phyloP scores from a whole-genome alignment of 2,329 filamentous ascomycete genomes.

The Aureobasidium sp. region DNA sequence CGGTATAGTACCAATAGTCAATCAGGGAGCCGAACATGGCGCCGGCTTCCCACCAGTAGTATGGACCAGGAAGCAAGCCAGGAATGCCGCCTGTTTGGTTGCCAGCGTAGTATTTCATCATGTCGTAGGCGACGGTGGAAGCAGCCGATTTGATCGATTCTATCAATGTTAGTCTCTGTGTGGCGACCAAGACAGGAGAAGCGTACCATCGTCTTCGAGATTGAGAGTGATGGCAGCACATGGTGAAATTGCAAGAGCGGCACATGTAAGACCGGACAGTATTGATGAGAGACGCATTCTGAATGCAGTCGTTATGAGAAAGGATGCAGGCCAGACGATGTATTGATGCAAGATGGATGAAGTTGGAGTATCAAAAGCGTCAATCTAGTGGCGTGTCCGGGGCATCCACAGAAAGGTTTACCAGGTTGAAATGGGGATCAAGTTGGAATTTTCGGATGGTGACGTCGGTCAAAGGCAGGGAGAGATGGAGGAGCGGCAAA shows the following conservation, averaged over 20 bases:
- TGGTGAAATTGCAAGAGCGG: conserved; percentile 19
- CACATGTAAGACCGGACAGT: conserved; percentile 16
- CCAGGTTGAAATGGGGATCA: neutral
- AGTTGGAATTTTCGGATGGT: neutral
- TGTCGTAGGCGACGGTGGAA: conserved; percentile 38
- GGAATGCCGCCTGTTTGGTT: conserved; percentile 46
- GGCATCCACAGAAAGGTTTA: neutral
- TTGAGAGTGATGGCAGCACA: conserved; percentile 21
- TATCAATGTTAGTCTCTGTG: conserved; percentile 17
- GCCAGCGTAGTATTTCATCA: conserved; percentile 48
- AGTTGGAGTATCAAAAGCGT: neutral
- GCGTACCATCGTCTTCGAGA: conserved; percentile 20
- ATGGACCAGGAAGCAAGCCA: conserved; percentile 55
- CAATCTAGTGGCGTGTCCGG: neutral
- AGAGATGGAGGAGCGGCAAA: conserved; percentile 4
- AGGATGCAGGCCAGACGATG: neutral
- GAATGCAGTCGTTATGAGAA: neutral
- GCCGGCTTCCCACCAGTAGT: conserved; percentile 67
- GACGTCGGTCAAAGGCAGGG: conserved; percentile 14
- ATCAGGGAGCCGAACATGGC: conserved; percentile 59
- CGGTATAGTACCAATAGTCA: conserved; percentile 64
- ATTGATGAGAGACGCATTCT: conserved; percentile 20
- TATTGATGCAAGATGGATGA: neutral
- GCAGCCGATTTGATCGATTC: conserved; percentile 42
- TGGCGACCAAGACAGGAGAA: neutral